These are phyloP conservation scores for Paraphaeosphaeria sporulosa DNA, from an alignment of 2,329 filamentous ascomycete species.

Conservation along the genomic window DNA sequence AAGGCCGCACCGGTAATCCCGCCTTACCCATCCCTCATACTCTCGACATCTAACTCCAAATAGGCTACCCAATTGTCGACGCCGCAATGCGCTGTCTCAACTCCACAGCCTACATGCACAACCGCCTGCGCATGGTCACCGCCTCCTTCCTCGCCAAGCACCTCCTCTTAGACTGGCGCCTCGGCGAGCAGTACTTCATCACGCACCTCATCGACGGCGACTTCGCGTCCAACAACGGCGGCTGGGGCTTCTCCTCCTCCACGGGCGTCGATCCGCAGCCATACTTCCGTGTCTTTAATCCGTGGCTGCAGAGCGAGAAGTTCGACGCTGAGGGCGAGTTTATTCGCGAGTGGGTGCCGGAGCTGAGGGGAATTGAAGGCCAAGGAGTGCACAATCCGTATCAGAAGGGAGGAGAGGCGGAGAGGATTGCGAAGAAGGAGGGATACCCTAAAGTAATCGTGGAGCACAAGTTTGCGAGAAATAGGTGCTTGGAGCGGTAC, in stretches of 20 bases:
- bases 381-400: slow-evolving; percentile 85
- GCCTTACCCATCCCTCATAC: background rate
- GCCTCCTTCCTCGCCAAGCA: slow-evolving; percentile 60
- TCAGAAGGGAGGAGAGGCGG: slow-evolving; percentile 63
- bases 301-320: slow-evolving; percentile 82
- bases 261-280: slow-evolving; percentile 85
- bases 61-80: slow-evolving; percentile 58
- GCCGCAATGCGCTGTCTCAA: slow-evolving; percentile 61
- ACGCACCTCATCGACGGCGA: slow-evolving; percentile 58
- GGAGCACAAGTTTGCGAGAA: slow-evolving; percentile 73
- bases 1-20: slow-evolving; percentile 44
- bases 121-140: slow-evolving; percentile 60
- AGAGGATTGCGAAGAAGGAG: slow-evolving; percentile 64
- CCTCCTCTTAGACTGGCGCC: slow-evolving; percentile 59
- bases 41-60: background rate
- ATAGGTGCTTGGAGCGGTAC: slow-evolving; percentile 73
- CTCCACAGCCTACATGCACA: slow-evolving; percentile 61
- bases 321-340: slow-evolving; percentile 82
- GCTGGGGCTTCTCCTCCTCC: slow-evolving; percentile 71
- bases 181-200: slow-evolving; percentile 61
- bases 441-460: slow-evolving; percentile 81
- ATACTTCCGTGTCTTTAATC: slow-evolving; percentile 92
- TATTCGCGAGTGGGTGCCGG: slow-evolving; percentile 82
- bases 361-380: slow-evolving; percentile 69
- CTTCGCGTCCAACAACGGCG: slow-evolving; percentile 64